Percentiles rank a stretch among this genome's conserved stretches.
These are phyloP conservation scores for Paracamarosporium sp. DNA, from an alignment of 2,329 filamentous ascomycete genomes.

Conservation along the genomic window DNA sequence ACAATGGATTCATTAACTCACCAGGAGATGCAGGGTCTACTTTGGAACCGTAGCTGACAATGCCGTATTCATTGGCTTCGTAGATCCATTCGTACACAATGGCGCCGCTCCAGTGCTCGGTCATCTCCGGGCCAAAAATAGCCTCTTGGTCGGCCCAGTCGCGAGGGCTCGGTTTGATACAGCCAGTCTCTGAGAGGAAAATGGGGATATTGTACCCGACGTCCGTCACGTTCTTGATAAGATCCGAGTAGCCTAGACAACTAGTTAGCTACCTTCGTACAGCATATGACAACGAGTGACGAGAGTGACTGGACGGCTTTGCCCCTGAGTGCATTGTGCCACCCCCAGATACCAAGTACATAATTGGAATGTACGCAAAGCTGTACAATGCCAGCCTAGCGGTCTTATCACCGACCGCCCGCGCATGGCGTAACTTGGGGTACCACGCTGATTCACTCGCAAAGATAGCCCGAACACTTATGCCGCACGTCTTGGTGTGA, in stretches of 20 bases:
- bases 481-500: not conserved
- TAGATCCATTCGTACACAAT: conserved; percentile 93
- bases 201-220: conserved; percentile 73
- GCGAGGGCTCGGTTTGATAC: conserved; percentile 70
- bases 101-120: conserved; percentile 73
- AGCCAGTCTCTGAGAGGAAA: conserved; percentile 80
- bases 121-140: conserved; percentile 79
- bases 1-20: not conserved
- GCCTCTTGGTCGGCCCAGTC: conserved; percentile 75
- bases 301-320: too few relatives aligned
- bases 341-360: too few relatives aligned
- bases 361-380: too few relatives aligned
- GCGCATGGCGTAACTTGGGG: too few relatives aligned
- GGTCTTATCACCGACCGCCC: too few relatives aligned
- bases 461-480: too few relatives aligned
- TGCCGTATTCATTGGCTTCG: conserved; percentile 81
- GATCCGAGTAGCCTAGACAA: conserved; percentile 66
- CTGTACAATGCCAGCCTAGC: too few relatives aligned
- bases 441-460: too few relatives aligned
- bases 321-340: too few relatives aligned
- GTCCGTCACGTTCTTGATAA: conserved; percentile 71
- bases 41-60: conserved; percentile 76
- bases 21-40: conserved; percentile 53
- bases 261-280: not conserved
- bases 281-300: not conserved